These are phyloP conservation scores for Pleurotus eryngii DNA, from an alignment of 768 basidiomycete species.

Conservation along the genomic window DNA sequence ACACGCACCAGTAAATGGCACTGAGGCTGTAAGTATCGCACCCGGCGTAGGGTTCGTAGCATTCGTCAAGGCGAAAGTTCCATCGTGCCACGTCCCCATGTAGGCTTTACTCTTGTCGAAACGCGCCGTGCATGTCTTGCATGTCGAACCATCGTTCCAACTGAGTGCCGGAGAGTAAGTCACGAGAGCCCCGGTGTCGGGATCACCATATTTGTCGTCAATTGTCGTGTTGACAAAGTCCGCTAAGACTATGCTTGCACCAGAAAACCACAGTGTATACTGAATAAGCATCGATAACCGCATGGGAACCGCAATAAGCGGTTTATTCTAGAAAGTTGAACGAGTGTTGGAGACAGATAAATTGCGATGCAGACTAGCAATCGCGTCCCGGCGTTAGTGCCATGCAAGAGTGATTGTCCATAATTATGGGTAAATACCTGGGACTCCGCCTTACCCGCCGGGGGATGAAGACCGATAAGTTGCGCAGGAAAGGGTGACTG, in stretches of 20 bases:
- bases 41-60: background rate
- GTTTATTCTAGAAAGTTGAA: no score
- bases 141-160: slow-evolving; percentile 5
- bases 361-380: no score
- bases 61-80: background rate
- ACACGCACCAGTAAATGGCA: slow-evolving; percentile 7
- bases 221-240: slow-evolving; percentile 2
- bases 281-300: background rate
- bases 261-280: background rate
- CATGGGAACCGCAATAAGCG: background rate
- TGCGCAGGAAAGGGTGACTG: no score
- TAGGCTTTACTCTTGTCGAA: background rate
- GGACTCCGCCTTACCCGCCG: no score
- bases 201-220: slow-evolving; percentile 8
- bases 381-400: no score
- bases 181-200: background rate
- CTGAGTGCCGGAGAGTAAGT: slow-evolving; percentile 1
- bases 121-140: background rate
- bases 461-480: no score
- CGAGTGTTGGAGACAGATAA: no score
- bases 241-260: background rate
- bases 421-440: no score
- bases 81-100: slow-evolving; percentile 6
- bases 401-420: no score
- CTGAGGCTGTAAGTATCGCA: slow-evolving; percentile 1